Evolutionary conservation across 768 basidiomycete genomes (phyloP), one percentile per base, ranked within the genome.

Genomic region (Mycena floridula): DNA sequence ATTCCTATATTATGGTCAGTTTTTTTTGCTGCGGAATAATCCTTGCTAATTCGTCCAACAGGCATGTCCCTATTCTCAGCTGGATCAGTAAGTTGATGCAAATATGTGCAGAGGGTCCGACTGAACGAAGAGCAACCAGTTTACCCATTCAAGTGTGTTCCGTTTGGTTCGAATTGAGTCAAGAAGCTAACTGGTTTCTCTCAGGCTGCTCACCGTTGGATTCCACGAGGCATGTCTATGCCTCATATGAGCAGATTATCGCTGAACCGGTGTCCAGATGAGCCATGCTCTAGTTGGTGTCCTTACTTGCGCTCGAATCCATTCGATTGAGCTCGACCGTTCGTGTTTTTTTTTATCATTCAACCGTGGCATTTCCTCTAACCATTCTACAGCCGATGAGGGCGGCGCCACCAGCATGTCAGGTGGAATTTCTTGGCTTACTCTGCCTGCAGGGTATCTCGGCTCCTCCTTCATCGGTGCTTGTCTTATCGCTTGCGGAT

Each of bases 291-390:
- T 91, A 44, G 67, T 79, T 37, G 89, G 89, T 36, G 64, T 92
- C 24, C 68, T 93, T 25, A 93, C 89, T 15, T 89, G 89, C 50
- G 89, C 89, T n/a, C 77, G 62, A 26, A 90, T 93, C 32, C 79
- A 90, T 54, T 88, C 86, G 12, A 84, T 93, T 39, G 80, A 89
- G 56, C 76, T 93, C 12, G 89, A 93, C 65, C 90, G 89, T 89
- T 62, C 55, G 85, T 73, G 16, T 23, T 25, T 37, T 36, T 18
- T 22, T 40, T 37, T 3, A 30, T 7, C 39, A 32, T 30, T 43
- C 7, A 13, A 47, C 37, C 12, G 47, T 51, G 40, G 55, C 24
- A 41, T 51, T 39, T 37, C 47, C n/a, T n/a, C n/a, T n/a, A 42
- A 23, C 42, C 9, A 2, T 42, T 20, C 22, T 45, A 21, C 56